Evolutionary conservation across 495 filamentous ascomycete species (phyloP).

Genomic region (Xylaria telfairii): DNA sequence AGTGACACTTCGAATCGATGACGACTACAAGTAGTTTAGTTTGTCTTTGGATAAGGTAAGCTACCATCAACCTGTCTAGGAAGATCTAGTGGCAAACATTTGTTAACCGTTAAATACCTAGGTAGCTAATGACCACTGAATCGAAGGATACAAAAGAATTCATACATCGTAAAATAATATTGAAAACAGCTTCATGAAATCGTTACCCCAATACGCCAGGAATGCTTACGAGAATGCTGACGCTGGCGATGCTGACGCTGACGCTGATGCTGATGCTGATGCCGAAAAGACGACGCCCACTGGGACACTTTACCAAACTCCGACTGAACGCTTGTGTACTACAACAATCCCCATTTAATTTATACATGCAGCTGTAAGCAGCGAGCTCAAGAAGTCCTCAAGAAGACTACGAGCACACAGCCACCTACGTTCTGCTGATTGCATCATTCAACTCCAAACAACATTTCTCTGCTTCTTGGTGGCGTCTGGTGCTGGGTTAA

Average conservation of each 20-base stretch:
- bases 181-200: background rate
- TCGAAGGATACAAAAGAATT: background rate
- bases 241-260: background rate
- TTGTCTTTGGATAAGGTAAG: background rate
- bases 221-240: slow-evolving; percentile 6
- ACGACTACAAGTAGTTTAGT: background rate
- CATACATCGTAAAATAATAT: background rate
- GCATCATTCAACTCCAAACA: background rate
- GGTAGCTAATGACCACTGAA: too few species aligned
- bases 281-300: background rate
- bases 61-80: background rate
- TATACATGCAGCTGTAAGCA: slow-evolving; percentile 19
- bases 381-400: slow-evolving; percentile 31
- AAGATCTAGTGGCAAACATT: background rate
- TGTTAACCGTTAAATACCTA: background rate
- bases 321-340: too few species aligned
- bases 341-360: background rate
- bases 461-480: slow-evolving; percentile 3
- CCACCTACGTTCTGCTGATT: background rate
- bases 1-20: background rate
- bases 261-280: slow-evolving; percentile 5
- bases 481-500: slow-evolving; percentile 28
- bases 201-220: background rate
- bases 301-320: background rate
- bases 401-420: slow-evolving; percentile 32